Evolutionary conservation across 2,329 filamentous ascomycete genomes (phyloP).

Genomic region (Penicillium sp.): DNA sequence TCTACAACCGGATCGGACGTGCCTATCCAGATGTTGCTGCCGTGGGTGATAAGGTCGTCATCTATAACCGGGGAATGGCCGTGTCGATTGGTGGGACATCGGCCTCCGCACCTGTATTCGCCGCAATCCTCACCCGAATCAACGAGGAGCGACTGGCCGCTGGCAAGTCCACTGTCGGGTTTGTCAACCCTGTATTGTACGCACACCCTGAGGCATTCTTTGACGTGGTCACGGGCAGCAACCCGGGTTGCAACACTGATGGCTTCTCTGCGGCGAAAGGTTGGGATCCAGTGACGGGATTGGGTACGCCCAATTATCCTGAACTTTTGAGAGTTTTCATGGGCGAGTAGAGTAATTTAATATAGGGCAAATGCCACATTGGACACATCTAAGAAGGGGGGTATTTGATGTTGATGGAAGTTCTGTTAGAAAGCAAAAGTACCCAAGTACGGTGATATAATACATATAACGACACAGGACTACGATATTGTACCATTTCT

Average conservation of each 20-base stretch:
- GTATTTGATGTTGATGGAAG: neutral
- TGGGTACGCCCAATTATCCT: constrained; percentile 30
- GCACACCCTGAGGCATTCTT: constrained; percentile 26
- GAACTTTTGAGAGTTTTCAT: constrained; percentile 28
- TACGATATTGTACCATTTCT: neutral
- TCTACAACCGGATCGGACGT: constrained; percentile 31
- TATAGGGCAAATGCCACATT: neutral
- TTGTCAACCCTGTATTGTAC: constrained; percentile 42
- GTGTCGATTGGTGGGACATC: constrained; percentile 25
- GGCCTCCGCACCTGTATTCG: constrained; percentile 49
- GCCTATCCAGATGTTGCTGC: constrained; percentile 33
- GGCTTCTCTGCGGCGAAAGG: constrained; percentile 23
- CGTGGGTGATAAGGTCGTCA: constrained; percentile 30
- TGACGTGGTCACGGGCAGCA: constrained; percentile 27
- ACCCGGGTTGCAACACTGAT: constrained; percentile 25
- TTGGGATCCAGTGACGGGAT: constrained; percentile 31
- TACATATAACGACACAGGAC: neutral
- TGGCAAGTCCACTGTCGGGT: constrained; percentile 46
- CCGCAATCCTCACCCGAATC: constrained; percentile 47
- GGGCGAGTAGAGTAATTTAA: constrained; percentile 8
- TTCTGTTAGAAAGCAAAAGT: neutral
- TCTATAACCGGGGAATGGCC: constrained; percentile 22
- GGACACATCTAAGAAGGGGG: neutral
- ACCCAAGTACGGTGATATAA: neutral
- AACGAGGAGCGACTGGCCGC: constrained; percentile 47